Base-by-base conservation (phyloP, 495 filamentous ascomycete species). In the Lasiosphaeria miniovina region DNA sequence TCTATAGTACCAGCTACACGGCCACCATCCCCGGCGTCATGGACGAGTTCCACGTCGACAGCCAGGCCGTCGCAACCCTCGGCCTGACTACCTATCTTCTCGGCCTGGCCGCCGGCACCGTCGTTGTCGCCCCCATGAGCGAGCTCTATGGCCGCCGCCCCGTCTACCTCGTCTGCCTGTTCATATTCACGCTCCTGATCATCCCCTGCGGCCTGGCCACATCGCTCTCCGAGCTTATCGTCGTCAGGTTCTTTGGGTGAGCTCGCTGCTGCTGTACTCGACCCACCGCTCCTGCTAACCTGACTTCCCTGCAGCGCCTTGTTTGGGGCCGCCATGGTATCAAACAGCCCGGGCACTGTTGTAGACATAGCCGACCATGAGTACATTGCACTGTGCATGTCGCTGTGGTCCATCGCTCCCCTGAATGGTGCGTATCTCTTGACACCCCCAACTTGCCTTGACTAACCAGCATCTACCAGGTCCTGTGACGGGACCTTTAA, bases 1-100 rank as follows among this genome's bases (percentile, higher is more conserved):
- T 96, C n/a, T 94, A 93, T 71, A 90, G 86, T 12, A 96, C 92
- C 3, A 88, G 85, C 58, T 96, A 93, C 72, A 89, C 90, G 14
- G 83, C 87, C 0, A 86, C 84, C 36, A 81, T 85, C 31, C 76
- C 84, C 0, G 84, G 86, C 1, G 80, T 96, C 68, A 84, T 85
- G 73, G 69, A 79, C 15, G 83, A 89, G 54, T 95, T 90, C 67
- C 67, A 77, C 52, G 76, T 86, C 36, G 62, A 65, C 4, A 81
- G 74, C 11, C 72, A 81, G 43, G 80, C 84, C 0, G 63, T 88
- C 33, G 83, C 84, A 12, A 89, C 90, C 1, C 75, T 96, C 6
- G 91, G 91, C 1, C 74, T 96, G 40, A 94, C 91, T 3, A 89
- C 86, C 8, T 96, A 94, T 62, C 76, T 91, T 36, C 64, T 90